Evolutionary conservation across 1,139 yeast species (phyloP).

Genomic region (Taiozyma sp.): DNA sequence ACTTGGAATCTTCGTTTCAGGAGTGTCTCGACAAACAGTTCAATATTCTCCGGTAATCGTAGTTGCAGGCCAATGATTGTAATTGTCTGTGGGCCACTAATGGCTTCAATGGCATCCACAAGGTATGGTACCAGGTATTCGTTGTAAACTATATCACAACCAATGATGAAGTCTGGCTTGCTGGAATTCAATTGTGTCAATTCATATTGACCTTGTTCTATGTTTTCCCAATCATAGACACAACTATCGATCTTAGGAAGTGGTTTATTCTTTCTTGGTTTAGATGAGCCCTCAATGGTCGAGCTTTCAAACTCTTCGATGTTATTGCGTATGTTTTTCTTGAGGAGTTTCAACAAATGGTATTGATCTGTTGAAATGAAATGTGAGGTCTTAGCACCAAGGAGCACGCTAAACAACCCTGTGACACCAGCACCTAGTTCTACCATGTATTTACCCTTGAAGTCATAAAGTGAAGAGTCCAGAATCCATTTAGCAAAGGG

Average conservation of each 20-base stretch:
- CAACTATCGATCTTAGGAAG: slow-evolving; percentile 34
- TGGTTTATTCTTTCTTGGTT: background rate
- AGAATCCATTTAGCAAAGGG: slow-evolving; percentile 51
- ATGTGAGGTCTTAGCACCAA: slow-evolving; percentile 34
- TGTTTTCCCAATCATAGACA: slow-evolving; percentile 65
- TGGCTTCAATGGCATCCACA: slow-evolving; percentile 35
- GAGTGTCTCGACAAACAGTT: slow-evolving; percentile 37
- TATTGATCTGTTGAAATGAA: slow-evolving; percentile 63
- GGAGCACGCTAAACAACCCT: slow-evolving; percentile 46
- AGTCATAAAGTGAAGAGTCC: slow-evolving; percentile 4
- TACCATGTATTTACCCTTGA: slow-evolving; percentile 32
- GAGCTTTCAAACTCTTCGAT: slow-evolving; percentile 1
- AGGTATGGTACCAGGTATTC: slow-evolving; percentile 54
- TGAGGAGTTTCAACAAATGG: slow-evolving; percentile 48
- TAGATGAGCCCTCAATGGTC: background rate
- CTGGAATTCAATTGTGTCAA: slow-evolving; percentile 16
- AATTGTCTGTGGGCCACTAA: slow-evolving; percentile 34
- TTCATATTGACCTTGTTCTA: slow-evolving; percentile 31
- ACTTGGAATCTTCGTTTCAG: slow-evolving; percentile 42
- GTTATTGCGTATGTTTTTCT: slow-evolving; percentile 41
- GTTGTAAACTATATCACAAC: slow-evolving; percentile 71
- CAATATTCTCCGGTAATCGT: slow-evolving; percentile 49
- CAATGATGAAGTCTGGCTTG: slow-evolving; percentile 45
- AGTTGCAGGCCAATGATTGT: slow-evolving; percentile 51
- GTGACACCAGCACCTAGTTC: slow-evolving; percentile 70